Conservation (phyloP, 73 alveolate species). For the Tetrahymena malaccensis region DNA sequence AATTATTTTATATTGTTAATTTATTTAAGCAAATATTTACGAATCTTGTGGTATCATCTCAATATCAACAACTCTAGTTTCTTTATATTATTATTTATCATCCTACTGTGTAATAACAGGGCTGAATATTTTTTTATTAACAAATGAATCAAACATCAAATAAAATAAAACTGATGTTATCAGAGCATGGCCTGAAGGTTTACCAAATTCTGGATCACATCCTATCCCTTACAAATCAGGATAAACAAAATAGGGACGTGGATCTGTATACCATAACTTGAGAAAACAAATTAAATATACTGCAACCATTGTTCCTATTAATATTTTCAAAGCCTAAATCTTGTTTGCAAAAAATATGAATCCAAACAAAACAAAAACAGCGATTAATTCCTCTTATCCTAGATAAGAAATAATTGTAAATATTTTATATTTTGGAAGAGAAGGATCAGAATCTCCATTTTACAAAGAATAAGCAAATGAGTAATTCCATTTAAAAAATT, state of each 20-base stretch:
- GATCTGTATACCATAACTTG: slow-evolving; percentile 8
- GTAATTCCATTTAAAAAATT: neutral
- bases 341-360: neutral
- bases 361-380: neutral
- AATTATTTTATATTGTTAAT: no score
- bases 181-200: slow-evolving; percentile 43
- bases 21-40: no score
- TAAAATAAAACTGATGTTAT: neutral
- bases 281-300: neutral
- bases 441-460: neutral
- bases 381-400: neutral
- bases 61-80: neutral
- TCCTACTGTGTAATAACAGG: neutral
- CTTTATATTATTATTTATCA: neutral
- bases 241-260: slow-evolving; percentile 22
- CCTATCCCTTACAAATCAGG: slow-evolving; percentile 1
- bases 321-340: neutral
- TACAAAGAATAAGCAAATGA: neutral
- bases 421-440: neutral
- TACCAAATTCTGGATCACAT: slow-evolving; percentile 27
- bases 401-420: neutral
- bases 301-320: neutral
- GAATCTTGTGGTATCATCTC: neutral
- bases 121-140: neutral
- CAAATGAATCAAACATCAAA: neutral